Conservation (phyloP, 805 yeast species). For the Monosporozyma siamensis region DNA sequence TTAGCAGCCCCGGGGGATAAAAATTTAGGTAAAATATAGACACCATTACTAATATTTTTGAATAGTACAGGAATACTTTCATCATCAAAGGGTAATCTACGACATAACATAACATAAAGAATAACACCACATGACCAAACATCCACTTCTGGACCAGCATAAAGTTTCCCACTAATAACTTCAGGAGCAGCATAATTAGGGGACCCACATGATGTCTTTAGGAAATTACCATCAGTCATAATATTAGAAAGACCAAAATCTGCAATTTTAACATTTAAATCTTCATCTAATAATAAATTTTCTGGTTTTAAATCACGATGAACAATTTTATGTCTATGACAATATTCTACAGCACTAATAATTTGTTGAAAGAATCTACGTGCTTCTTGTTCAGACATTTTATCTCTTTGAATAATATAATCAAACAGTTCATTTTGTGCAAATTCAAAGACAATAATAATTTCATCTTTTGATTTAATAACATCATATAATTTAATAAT, state of each 20-base stretch:
- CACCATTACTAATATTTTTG: constrained; percentile 88
- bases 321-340: constrained; percentile 93
- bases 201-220: constrained; percentile 91
- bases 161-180: constrained; percentile 85
- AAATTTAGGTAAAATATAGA: constrained; percentile 81
- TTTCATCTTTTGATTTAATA: constrained; percentile 88
- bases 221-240: constrained; percentile 95
- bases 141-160: constrained; percentile 97
- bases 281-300: constrained; percentile 79
- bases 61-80: constrained; percentile 91
- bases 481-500: constrained; percentile 93
- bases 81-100: constrained; percentile 91
- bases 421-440: constrained; percentile 96
- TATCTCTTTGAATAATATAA: constrained; percentile 87
- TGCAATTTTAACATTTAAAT: constrained; percentile 87
- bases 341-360: constrained; percentile 91
- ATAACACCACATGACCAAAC: constrained; percentile 98
- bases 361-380: constrained; percentile 92
- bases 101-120: constrained; percentile 90
- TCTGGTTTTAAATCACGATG: constrained; percentile 97
- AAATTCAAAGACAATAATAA: constrained; percentile 93
- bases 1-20: constrained; percentile 78
- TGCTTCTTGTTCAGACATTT: constrained; percentile 87
- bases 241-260: constrained; percentile 92
- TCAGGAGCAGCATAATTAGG: constrained; percentile 98